Evolutionary conservation across 768 basidiomycete species (phyloP), one percentile per base, ranked within the genome.

Genomic region (Lentinula detonsa): DNA sequence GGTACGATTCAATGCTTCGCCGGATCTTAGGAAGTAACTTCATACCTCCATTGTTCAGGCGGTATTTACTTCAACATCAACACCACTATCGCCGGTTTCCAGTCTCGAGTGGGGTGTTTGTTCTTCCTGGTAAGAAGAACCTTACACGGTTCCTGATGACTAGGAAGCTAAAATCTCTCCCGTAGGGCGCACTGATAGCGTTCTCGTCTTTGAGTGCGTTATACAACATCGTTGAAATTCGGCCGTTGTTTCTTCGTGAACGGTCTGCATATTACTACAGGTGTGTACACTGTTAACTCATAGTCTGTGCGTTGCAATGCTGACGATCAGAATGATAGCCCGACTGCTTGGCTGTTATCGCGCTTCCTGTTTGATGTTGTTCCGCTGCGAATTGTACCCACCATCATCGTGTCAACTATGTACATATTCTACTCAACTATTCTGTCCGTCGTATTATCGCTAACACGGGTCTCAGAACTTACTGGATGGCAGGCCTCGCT

Each of bases 401-500:
- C 93, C 0, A 87, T 98, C 57, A 76, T 95, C 54, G 87, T 97
- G 5, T 83, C 87, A 3, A 85, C 91, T 4, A 91, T 95, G 89
- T 93, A n/a, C n/a, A 65, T 73, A 13, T 28, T 28, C 16, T 54
- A 1, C 7, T 0, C 2, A 8, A 23, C n/a, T n/a, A n/a, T n/a
- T 21, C 43, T 18, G 28, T 59, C 65, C 63, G 50, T 67, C 55
- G 16, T 63, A 34, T 10, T 7, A 21, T n/a, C 21, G 11, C 40
- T 43, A 16, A 31, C 23, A 42, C 13, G n/a, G 11, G n/a, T 54
- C 46, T 9, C 62, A 90, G 88, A 57, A 88, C 87, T n/a, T 94
- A 93, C 66, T 93, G 92, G 91, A 95, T 98, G 95, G 93, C 93
- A 2, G 95, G 95, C 11, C 82, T 98, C 4, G 82, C 91, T 1